Base-by-base conservation (phyloP, 176 grass and related monocot genomes). In the Oryza rufipogon region DNA sequence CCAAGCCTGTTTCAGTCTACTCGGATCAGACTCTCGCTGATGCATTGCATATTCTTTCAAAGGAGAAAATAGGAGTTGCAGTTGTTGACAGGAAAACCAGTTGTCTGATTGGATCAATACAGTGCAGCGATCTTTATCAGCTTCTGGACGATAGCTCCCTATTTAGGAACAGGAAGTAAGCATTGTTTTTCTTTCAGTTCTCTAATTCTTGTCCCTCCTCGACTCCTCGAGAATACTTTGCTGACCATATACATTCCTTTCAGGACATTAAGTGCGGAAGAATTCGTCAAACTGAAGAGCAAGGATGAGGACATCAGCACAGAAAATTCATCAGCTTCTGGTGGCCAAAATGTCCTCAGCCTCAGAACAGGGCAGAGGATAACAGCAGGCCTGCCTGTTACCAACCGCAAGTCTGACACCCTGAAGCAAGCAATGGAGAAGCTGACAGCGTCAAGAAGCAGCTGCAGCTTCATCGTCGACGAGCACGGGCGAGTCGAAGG, bases 141-240 rank as follows among this genome's bases (percentile, higher is more conserved):
- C 77, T 94, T 64, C 22, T 91, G 67, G 88, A 94, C 47, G 80
- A 91, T 68, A 86, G 26, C 38, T 84, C 83, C 71, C 54, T 87
- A 33, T 94, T 91, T 69, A 84, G 51, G 60, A 84, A 79, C 13
- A 87, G 84, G 64, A 94, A 25, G 92, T 84, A 87, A 91, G 84
- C 22, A 70, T 32, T 46, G 7, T 44, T 33, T 6, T 64, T 36
- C 47, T 58, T 52, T 58, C 54, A 58, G 54, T 33, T 51, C 54
- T 9, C 6, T 17, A 23, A 6, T 25, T 42, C 3, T 58, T 20
- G 5, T 58, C 69, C 34, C 28, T 64, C 16, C 12, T 16, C 16
- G 64, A 65, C 28, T 64, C 16, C 12, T 16, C 16, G 64, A 65
- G 38, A 34, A 74, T 49, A 83, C n/a, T 61, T 47, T 0, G 3